Evolutionary conservation across 495 filamentous ascomycete genomes (phyloP).

Genomic region (Glarea lozoyensis): DNA sequence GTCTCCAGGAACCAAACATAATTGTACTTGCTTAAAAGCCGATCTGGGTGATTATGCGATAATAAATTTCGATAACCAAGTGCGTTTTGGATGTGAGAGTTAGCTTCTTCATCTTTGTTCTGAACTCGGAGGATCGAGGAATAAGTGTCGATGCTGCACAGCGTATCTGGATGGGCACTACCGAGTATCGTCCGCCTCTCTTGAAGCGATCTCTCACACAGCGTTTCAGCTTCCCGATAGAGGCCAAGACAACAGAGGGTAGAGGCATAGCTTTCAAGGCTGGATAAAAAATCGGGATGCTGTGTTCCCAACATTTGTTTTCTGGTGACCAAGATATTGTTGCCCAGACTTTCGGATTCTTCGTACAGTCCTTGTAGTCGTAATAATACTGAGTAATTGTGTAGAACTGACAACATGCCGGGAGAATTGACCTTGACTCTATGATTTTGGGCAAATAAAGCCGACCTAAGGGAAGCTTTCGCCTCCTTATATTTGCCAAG

Average conservation of each 20-base stretch:
- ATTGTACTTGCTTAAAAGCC: not conserved
- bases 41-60: not conserved
- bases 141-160: slow-evolving; percentile 17
- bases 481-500: not conserved
- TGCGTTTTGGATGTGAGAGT: not conserved
- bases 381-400: not conserved
- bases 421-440: not conserved
- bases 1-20: not conserved
- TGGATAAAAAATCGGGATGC: not conserved
- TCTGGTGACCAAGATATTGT: not conserved
- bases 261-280: not conserved
- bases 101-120: not conserved
- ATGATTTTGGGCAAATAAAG: slow-evolving; percentile 3
- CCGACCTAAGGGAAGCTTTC: not conserved
- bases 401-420: not conserved
- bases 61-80: not conserved
- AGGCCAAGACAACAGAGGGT: not conserved
- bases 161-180: slow-evolving; percentile 17
- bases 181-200: slow-evolving; percentile 1
- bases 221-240: not conserved
- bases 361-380: not conserved
- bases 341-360: not conserved
- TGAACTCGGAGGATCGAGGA: not conserved
- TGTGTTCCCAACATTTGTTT: not conserved
- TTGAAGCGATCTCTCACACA: not conserved